Conservation (phyloP, 495 filamentous ascomycete genomes). For the Delitschia confertaspora region DNA sequence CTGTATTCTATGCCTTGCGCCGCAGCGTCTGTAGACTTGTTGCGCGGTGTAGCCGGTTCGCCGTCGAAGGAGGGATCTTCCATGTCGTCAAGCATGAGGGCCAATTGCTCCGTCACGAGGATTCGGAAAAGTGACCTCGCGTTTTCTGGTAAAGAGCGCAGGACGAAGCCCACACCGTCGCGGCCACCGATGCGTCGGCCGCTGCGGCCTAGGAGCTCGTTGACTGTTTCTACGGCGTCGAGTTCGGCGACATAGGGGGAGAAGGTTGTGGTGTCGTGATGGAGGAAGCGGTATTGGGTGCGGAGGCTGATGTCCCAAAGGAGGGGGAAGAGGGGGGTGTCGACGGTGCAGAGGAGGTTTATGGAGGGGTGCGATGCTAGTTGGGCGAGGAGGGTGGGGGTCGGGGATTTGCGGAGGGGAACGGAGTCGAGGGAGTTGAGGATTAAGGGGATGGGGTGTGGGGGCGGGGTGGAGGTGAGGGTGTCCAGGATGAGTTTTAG, state of each 20-base stretch:
- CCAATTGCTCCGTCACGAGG: constrained; percentile 73
- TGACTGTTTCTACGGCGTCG: constrained; percentile 77
- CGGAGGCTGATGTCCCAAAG: constrained; percentile 82
- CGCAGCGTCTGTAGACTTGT: constrained; percentile 13
- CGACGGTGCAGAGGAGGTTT: constrained; percentile 67
- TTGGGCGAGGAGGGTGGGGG: constrained; percentile 65
- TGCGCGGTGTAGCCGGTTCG: constrained; percentile 25
- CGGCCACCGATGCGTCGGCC: constrained; percentile 77
- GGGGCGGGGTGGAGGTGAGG: constrained; percentile 43
- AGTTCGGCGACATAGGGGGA: constrained; percentile 59
- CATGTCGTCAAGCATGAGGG: constrained; percentile 28
- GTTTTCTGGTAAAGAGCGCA: constrained; percentile 84
- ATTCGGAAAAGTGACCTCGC: constrained; percentile 77
- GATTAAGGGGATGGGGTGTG: constrained; percentile 52
- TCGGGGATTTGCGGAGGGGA: constrained; percentile 58
- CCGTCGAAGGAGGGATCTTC: constrained; percentile 36
- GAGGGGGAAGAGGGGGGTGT: constrained; percentile 76
- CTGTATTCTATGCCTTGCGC: constrained; percentile 72
- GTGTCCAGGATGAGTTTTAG: constrained; percentile 54
- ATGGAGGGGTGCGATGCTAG: constrained; percentile 68
- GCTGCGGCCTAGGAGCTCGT: constrained; percentile 74
- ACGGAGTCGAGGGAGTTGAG: constrained; percentile 80
- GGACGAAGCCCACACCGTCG: constrained; percentile 85
- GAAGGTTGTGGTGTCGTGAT: constrained; percentile 93
- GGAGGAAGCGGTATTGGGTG: constrained; percentile 72